A percentile compares a stretch with the other conserved stretches of the same genome.
Evolutionary conservation across 116 monocot genomes (phyloP).

Genomic region (Iris pallida): DNA sequence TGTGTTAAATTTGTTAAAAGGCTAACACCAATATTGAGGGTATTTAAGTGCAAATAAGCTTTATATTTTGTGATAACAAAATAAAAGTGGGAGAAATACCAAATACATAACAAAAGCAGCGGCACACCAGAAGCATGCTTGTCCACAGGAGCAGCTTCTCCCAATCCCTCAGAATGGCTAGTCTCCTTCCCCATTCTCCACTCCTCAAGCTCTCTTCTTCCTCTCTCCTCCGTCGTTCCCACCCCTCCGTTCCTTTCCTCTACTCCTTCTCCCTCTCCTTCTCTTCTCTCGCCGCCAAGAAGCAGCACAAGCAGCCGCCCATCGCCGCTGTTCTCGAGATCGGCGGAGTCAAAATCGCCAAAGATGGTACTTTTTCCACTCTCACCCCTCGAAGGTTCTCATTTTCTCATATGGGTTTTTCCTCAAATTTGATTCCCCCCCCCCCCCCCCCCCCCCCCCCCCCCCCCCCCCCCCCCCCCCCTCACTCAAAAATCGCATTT

Average conservation of each 20-base stretch:
- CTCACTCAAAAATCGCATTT: conserved; percentile 6
- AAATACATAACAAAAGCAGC: too few relatives aligned
- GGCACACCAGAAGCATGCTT: background rate
- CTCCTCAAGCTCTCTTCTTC: conserved; percentile 11
- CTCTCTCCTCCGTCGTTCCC: background rate
- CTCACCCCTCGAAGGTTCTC: background rate
- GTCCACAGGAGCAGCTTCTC: background rate
- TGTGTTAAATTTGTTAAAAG: too few relatives aligned
- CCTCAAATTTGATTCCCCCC: background rate
- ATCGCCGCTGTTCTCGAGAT: conserved; percentile 52
- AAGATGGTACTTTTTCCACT: conserved; percentile 42
- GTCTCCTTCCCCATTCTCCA: background rate
- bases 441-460: too few relatives aligned
- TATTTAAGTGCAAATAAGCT: too few relatives aligned
- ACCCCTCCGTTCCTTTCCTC: background rate
- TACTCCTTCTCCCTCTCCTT: background rate
- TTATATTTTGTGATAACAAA: too few relatives aligned
- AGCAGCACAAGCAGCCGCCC: conserved; percentile 3
- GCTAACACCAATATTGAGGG: too few relatives aligned
- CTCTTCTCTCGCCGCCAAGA: conserved; percentile 1
- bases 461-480: too few relatives aligned
- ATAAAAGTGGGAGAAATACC: too few relatives aligned
- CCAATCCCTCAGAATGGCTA: background rate
- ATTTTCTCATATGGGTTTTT: too few relatives aligned
- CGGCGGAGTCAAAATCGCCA: conserved; percentile 71